Evolutionary conservation across 75 land plant species (phyloP), one percentile per base, ranked within the genome.

Genomic region (Isoetes taiwanensis): DNA sequence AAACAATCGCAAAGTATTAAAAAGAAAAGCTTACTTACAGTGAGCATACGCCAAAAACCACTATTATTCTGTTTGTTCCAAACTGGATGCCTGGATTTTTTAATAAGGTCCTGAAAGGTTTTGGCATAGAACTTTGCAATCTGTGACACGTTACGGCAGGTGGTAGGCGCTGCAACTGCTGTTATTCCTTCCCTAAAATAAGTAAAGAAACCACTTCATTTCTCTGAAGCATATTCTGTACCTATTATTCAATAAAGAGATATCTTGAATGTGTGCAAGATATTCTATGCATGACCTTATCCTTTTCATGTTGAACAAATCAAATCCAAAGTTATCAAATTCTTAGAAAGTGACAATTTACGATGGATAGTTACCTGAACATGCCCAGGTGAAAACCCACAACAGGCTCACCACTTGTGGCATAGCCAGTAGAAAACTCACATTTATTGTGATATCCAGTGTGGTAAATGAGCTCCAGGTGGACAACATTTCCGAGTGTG

Each of bases 31-130:
- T 9, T 9, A 57, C 70, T 54, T 78, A 85, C 99, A 23, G 96
- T 89, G n/a, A 89, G 64, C 54, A 89, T 80, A 17, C 99, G 86
- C 99, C 99, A 94, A 62, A 89, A 94, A 11, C 99, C 99, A 65
- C 60, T 63, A 59, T 85, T 94, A 12, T 85, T 67, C 61, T 73
- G 54, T 60, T 93, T 89, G 57, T 82, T 78, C 99, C 99, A 94
- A 20, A 89, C 56, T 35, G 96, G 80, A 21, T 89, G 69, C 32
- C 41, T 37, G 46, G 96, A 94, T 2, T 74, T 48, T 33, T 72
- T 81, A 10, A 94, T 56, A 64, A 85, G 82, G 1, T 80, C 75
- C 61, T 94, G 90, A 42, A 94, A 84, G 30, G 77, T 52, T 2
- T 46, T 41, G 52, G 86, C 96, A 77, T 76, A 94, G 60, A 68